These are phyloP conservation scores for Elaphomyces granulatus DNA, from an alignment of 495 filamentous ascomycete genomes.

Conservation along the genomic window DNA sequence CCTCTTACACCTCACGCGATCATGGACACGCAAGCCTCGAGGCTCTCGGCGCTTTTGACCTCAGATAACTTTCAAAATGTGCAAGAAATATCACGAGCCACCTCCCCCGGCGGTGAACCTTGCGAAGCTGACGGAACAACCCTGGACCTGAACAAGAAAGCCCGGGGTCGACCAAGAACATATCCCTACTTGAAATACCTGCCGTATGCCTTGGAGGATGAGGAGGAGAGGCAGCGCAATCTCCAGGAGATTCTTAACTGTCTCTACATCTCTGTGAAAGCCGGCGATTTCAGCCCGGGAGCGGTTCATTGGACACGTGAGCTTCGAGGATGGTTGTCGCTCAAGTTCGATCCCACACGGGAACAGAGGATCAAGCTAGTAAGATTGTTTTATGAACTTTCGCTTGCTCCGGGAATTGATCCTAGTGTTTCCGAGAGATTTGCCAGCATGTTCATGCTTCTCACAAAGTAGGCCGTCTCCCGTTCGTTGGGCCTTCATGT, in stretches of 20 bases:
- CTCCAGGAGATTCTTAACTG: constrained; percentile 78
- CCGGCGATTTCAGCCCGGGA: constrained; percentile 86
- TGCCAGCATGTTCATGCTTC: constrained; percentile 84
- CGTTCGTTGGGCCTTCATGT: too few relatives aligned
- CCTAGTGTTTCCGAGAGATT: constrained; percentile 72
- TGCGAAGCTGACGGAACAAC: constrained; percentile 31
- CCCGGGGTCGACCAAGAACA: constrained; percentile 71
- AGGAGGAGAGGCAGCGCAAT: constrained; percentile 53
- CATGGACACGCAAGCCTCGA: constrained; percentile 29
- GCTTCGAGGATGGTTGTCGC: constrained; percentile 81
- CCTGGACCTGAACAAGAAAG: constrained; percentile 34
- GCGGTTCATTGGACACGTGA: constrained; percentile 96
- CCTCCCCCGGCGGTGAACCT: constrained; percentile 51
- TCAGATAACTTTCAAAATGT: constrained; percentile 35
- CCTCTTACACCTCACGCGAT: constrained; percentile 12
- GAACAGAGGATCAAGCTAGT: constrained; percentile 70
- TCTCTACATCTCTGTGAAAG: constrained; percentile 77
- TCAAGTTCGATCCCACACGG: constrained; percentile 91
- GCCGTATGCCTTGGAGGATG: constrained; percentile 73
- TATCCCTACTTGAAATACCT: constrained; percentile 84
- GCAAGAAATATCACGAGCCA: constrained; percentile 44
- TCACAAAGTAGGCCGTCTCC: constrained; percentile 59
- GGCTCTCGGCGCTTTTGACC: constrained; percentile 22
- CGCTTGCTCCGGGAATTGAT: constrained; percentile 83
- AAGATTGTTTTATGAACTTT: constrained; percentile 85